Evolutionary conservation across 805 yeast species (phyloP).

Genomic region (Debaryomyces tyrocola): DNA sequence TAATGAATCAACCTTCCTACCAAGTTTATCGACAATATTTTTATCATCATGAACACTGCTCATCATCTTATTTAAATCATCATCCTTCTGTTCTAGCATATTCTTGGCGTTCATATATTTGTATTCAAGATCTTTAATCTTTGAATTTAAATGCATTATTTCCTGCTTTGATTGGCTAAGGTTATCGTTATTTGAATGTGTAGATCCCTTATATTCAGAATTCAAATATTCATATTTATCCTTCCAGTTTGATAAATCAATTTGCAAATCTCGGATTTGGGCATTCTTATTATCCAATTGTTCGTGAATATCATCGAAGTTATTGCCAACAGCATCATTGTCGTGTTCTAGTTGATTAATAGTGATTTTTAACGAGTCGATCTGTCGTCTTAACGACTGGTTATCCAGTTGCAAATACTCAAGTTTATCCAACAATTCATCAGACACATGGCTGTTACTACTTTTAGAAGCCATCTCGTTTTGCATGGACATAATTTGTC

Average conservation of each 20-base stretch:
- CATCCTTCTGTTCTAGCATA: conserved; percentile 10
- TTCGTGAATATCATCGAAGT: not conserved
- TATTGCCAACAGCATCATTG: not conserved
- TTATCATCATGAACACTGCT: conserved; percentile 10
- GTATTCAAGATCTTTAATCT: conserved; percentile 13
- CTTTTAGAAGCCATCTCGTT: conserved; percentile 3
- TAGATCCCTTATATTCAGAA: conserved; percentile 4
- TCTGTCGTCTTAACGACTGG: conserved; percentile 16
- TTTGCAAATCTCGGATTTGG: not conserved
- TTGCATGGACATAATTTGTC: conserved; percentile 8
- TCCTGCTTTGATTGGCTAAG: conserved; percentile 3
- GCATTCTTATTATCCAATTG: not conserved
- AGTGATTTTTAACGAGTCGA: conserved; percentile 6
- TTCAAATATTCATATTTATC: conserved; percentile 7
- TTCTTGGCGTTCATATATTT: conserved; percentile 9
- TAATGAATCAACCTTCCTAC: conserved; percentile 15
- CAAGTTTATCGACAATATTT: conserved; percentile 7
- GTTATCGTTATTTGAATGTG: conserved; percentile 1
- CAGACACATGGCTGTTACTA: conserved; percentile 6
- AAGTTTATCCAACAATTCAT: conserved; percentile 14
- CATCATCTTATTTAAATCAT: conserved; percentile 13
- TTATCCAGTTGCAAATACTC: conserved; percentile 18
- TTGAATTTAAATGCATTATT: conserved; percentile 10
- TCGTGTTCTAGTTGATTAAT: not conserved
- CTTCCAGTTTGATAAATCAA: conserved; percentile 9